phyloP scores from a whole-genome alignment of 768 basidiomycete species.

The Suillus brevipes region DNA sequence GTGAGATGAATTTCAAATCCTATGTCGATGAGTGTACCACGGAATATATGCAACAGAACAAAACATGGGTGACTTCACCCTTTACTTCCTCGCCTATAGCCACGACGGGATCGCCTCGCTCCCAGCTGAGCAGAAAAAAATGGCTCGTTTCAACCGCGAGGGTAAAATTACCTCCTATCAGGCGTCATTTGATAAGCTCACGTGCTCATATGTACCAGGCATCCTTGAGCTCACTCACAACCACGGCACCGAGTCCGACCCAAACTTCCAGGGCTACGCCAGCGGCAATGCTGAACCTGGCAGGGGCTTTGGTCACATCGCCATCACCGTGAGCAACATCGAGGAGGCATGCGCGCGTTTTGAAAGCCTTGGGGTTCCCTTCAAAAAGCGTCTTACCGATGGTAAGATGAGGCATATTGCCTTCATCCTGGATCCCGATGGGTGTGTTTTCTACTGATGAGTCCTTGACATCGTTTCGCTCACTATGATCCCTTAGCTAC shows the following conservation, averaged over 20 bases:
- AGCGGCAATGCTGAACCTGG: conserved; percentile 86
- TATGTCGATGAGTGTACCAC: conserved; percentile 10
- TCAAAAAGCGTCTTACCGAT: conserved; percentile 85
- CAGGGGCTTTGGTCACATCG: conserved; percentile 83
- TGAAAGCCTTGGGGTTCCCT: conserved; percentile 73
- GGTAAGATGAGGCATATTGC: conserved; percentile 87
- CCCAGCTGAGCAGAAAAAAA: conserved; percentile 57
- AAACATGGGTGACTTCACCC: conserved; percentile 61
- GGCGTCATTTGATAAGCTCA: conserved; percentile 2
- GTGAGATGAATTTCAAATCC: conserved; percentile 30
- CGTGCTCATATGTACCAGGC: conserved; percentile 39
- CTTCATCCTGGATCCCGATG: conserved; percentile 84
- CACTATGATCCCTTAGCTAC: conserved; percentile 39
- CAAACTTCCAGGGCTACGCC: conserved; percentile 77
- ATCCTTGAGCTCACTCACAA: conserved; percentile 86
- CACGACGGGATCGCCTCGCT: conserved; percentile 48
- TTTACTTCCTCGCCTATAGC: conserved; percentile 87
- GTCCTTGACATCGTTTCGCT: neutral
- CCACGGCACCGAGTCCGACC: conserved; percentile 85
- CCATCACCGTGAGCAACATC: conserved; percentile 81
- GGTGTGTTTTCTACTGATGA: conserved; percentile 40
- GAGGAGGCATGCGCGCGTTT: conserved; percentile 82
- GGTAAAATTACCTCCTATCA: conserved; percentile 39
- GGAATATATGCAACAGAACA: conserved; percentile 40
- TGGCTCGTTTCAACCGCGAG: conserved; percentile 61